Base-by-base conservation (phyloP, 345 rosid species). In the Erysimum cheiranthoides region DNA sequence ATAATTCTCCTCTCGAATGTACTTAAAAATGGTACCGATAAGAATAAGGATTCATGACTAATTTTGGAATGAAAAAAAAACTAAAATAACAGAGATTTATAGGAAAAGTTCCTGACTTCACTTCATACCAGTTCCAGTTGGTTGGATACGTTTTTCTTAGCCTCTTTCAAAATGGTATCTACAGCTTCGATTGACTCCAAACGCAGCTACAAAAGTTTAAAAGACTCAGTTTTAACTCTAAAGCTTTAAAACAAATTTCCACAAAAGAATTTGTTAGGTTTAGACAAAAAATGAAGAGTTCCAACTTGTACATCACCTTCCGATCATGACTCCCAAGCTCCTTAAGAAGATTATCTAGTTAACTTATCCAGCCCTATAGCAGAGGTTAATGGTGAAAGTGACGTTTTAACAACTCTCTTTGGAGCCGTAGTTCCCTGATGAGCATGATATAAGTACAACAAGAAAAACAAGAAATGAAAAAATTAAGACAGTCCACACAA, bases 161-260 rank as follows among this genome's bases (percentile, higher is more conserved):
- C 93, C 84, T 91, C 97, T 84, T 93, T 97, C 80, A 93, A 66
- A 64, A 93, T 80, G 25, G 79, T 88, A 83, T 84, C 90, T 39
- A 93, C 88, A 58, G 88, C 89, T 81, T 93, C 98, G 76, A 93
- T 90, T 32, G 98, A 91, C 86, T 93, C 97, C 82, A 91, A 78
- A 8, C 97, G 94, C 70, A 90, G 84, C 98, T 90, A 81, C n/a
- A 60, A 61, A 42, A 56, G 52, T 46, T 53, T 50, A 18, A 79
- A 76, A 73, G 52, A 69, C 61, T 56, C 47, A 45, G 1, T 47
- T 66, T 68, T 32, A 25, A 27, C 54, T 73, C 65, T 18, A 10
- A n/a, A 17, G 38, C 32, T 53, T 42, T 43, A 31, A n/a, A 17
- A 39, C 1, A 51, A 36, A 52, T 32, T 21, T 21, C 25, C 1